Conservation (phyloP, 2,329 filamentous ascomycete genomes). For the Venturia asperata region DNA sequence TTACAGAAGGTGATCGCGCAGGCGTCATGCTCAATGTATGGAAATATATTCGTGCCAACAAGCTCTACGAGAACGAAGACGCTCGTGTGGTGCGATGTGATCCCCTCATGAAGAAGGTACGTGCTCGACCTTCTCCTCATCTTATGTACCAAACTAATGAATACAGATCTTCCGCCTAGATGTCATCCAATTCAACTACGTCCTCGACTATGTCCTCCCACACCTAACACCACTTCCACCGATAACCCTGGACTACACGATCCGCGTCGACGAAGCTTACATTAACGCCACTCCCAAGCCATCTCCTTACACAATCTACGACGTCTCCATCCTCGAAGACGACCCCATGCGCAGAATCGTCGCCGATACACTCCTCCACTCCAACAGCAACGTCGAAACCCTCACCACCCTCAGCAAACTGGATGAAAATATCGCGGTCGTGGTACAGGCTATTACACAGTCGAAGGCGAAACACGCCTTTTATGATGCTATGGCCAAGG, state of each 20-base stretch:
- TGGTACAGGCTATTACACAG: conserved; percentile 74
- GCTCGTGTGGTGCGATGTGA: conserved; percentile 90
- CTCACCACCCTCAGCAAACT: conserved; percentile 50
- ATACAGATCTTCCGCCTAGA: conserved; percentile 65
- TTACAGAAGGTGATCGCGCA: conserved; percentile 65
- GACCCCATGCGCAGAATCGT: conserved; percentile 66
- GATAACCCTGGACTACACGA: conserved; percentile 80
- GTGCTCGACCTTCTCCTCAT: conserved; percentile 26
- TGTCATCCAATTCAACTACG: conserved; percentile 74
- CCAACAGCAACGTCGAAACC: conserved; percentile 29
- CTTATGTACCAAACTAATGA: conserved; percentile 15
- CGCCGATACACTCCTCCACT: conserved; percentile 59
- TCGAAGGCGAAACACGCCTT: conserved; percentile 90
- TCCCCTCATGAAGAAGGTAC: conserved; percentile 67
- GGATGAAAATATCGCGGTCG: conserved; percentile 77
- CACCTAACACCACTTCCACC: conserved; percentile 77
- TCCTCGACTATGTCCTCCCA: conserved; percentile 69
- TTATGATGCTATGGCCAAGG: conserved; percentile 67
- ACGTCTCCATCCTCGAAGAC: conserved; percentile 76
- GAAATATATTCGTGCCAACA: conserved; percentile 85
- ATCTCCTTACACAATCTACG: conserved; percentile 74
- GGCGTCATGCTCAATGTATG: conserved; percentile 87
- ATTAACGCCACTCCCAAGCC: conserved; percentile 42
- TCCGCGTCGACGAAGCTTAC: conserved; percentile 68
- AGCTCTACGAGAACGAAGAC: conserved; percentile 89